Conservation (phyloP, 1,284 basidiomycete genomes). For the Grifola frondosa region DNA sequence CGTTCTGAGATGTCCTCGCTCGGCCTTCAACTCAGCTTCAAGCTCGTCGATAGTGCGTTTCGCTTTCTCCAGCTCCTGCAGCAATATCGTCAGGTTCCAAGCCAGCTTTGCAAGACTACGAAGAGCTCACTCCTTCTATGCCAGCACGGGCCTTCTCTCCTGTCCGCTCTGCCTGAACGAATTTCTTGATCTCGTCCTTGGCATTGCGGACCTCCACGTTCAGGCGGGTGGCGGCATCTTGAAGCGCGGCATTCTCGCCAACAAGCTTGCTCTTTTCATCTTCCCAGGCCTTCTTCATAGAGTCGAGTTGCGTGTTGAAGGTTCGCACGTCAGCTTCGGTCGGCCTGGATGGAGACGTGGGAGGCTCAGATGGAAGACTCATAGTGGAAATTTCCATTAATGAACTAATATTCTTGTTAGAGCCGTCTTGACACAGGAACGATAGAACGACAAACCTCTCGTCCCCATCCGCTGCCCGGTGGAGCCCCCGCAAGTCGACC, state of each 20-base stretch:
- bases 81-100: constrained; percentile 5
- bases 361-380: constrained; percentile 52
- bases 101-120: background rate
- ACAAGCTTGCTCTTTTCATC: constrained; percentile 59
- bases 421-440: background rate
- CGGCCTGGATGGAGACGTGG: constrained; percentile 63
- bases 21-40: constrained; percentile 63
- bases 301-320: constrained; percentile 60
- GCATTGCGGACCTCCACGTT: constrained; percentile 57
- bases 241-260: constrained; percentile 68
- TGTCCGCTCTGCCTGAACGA: constrained; percentile 48
- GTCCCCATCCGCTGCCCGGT: constrained; percentile 42
- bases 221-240: constrained; percentile 65
- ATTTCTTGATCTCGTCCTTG: constrained; percentile 55
- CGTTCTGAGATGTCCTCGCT: constrained; percentile 61
- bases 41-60: constrained; percentile 63
- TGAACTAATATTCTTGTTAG: constrained; percentile 39
- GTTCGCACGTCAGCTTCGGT: constrained; percentile 59
- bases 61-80: constrained; percentile 68
- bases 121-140: constrained; percentile 57
- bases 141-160: constrained; percentile 47
- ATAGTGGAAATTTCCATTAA: constrained; percentile 47
- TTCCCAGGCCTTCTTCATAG: constrained; percentile 67
- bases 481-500: constrained; percentile 49
- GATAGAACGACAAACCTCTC: constrained; percentile 49